Base-by-base conservation (phyloP, 371 early-diverging fungal genomes). In the Conidiobolus incongruus region DNA sequence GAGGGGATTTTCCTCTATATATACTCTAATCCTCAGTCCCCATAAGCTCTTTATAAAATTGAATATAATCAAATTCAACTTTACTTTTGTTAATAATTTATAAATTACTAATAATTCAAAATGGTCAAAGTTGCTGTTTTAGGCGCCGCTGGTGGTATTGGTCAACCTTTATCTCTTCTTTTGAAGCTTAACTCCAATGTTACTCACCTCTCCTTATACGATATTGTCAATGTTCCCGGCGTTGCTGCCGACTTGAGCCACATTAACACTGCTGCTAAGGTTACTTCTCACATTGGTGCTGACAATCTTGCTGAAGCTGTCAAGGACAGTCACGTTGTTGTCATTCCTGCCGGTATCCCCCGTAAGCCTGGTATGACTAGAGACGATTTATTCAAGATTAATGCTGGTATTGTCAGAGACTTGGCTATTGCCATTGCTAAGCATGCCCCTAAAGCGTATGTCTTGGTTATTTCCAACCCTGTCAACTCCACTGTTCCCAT, bases 291-390 rank as follows among this genome's bases (percentile, higher is more conserved):
- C 34, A 6, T 33, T 4, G 55, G 60, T 12, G 33, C 47, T 15
- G 69, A 72, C 37, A 45, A 65, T 19, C 60, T 83, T 50, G 63
- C 61, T 33, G 67, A 61, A 34, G 77, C 87, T 11, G 61, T 90
- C 39, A 56, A 52, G 22, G 81, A 70, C 22, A 66, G 70, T 11
- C 69, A 83, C 50, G 60, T 84, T 17, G 84, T 93, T 40, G 83
- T 94, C 35, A 89, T 94, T 60, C 94, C 97, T 44, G 89, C 89
- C 34, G 89, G 89, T 52, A 81, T 85, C 17, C 85, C 89, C 16
- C 61, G 89, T 34, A 82, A 83, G 63, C 89, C 89, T 37, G 89
- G 86, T 38, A 89, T 89, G 89, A 80, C 85, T 37, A 70, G 89
- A 44, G 82, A 82, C 52, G 86, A 85, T 51, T 59, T 85, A 32